Conservation (phyloP, 192 early-diverging fungal species). For the Phlyctochytrium planicorne region DNA sequence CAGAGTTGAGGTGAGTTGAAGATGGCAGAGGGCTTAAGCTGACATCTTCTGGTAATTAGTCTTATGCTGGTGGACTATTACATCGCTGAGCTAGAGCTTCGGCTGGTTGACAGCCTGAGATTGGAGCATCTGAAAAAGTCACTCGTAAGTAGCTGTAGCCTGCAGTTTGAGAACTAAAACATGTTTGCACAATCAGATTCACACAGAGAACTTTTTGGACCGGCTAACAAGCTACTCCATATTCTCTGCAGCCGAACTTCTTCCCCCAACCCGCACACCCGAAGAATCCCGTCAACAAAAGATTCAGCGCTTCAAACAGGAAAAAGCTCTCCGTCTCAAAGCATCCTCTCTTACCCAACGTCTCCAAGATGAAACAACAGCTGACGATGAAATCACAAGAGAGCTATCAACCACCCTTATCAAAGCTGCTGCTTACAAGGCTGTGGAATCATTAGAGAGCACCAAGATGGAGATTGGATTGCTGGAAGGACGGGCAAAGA, state of each 20-base stretch:
- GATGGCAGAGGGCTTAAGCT: neutral
- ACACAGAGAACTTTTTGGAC: constrained; percentile 17
- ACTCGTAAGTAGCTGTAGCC: neutral
- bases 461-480: constrained; percentile 80
- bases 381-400: constrained; percentile 76
- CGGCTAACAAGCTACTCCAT: too few relatives aligned
- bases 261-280: too few relatives aligned
- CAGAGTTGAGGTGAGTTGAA: constrained; percentile 76
- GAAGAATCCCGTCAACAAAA: too few relatives aligned
- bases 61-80: constrained; percentile 26
- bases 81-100: constrained; percentile 3
- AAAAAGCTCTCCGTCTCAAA: constrained; percentile 65
- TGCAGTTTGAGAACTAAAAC: constrained; percentile 2
- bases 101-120: neutral
- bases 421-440: constrained; percentile 68
- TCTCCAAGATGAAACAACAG: constrained; percentile 39
- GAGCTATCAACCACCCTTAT: constrained; percentile 71
- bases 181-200: neutral
- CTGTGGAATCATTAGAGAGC: constrained; percentile 64
- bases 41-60: neutral
- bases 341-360: constrained; percentile 39
- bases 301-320: constrained; percentile 75
- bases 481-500: constrained; percentile 68
- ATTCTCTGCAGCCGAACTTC: too few relatives aligned
- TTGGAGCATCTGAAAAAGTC: neutral